Evolutionary conservation across 352 stramenopile genomes (phyloP).

Genomic region (Pseudoperonospora humuli): DNA sequence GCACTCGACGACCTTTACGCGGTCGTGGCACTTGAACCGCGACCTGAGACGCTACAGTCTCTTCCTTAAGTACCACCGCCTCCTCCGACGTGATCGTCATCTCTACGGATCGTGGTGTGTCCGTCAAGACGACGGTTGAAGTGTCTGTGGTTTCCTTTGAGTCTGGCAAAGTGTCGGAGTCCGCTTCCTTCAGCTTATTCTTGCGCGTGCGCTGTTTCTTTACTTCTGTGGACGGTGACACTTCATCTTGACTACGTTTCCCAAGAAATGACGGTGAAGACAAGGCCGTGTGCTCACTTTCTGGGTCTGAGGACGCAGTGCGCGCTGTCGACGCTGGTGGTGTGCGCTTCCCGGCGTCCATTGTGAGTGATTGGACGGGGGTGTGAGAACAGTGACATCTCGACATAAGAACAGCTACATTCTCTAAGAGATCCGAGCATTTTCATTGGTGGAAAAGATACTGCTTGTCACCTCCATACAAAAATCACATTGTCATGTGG

Average conservation of each 20-base stretch:
- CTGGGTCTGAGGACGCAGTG: conserved; percentile 7
- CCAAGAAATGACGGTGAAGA: conserved; percentile 2
- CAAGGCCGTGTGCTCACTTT: background rate
- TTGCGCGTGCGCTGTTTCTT: conserved; percentile 18
- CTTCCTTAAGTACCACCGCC: conserved; percentile 7
- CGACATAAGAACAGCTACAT: conserved; percentile 12
- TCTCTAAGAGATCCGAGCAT: background rate
- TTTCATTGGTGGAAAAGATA: conserved; percentile 13
- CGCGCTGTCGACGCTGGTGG: background rate
- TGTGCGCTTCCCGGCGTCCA: conserved; percentile 7
- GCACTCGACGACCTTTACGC: conserved; percentile 55
- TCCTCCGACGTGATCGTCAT: conserved; percentile 14
- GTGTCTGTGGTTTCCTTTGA: background rate
- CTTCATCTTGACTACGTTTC: conserved; percentile 9
- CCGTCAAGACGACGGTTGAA: background rate
- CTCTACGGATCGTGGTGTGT: conserved; percentile 5
- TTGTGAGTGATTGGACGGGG: conserved; percentile 20
- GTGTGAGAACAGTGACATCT: conserved; percentile 39
- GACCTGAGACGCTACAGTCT: background rate
- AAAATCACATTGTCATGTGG: conserved; percentile 17
- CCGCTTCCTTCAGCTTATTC: background rate
- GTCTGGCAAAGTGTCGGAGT: conserved; percentile 5
- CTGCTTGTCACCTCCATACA: conserved; percentile 2
- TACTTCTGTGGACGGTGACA: background rate
- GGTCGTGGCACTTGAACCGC: conserved; percentile 1